These are phyloP conservation scores for Diutina siamensis DNA, from an alignment of 1,139 yeast species.

Conservation along the genomic window DNA sequence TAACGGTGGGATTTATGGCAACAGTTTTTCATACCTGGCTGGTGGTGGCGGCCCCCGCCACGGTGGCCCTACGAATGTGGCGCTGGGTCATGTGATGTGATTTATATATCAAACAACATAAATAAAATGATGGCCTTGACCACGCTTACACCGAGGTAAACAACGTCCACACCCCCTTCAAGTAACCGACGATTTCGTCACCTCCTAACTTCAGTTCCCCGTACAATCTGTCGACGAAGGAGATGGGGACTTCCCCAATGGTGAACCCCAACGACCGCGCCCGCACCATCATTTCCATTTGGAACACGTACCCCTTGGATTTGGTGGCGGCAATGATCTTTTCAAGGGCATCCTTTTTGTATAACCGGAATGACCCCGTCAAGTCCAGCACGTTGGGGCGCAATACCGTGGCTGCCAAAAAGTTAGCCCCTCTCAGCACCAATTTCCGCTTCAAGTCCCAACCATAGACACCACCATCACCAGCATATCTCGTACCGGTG, in stretches of 20 bases:
- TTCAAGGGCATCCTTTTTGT: slow-evolving; percentile 58
- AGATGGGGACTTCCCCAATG: slow-evolving; percentile 73
- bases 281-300: slow-evolving; percentile 85
- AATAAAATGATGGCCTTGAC: background rate
- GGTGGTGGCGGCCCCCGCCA: background rate
- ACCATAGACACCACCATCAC: slow-evolving; percentile 76
- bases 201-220: slow-evolving; percentile 80
- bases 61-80: background rate
- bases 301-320: slow-evolving; percentile 78
- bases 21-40: background rate
- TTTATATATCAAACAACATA: no score
- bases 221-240: slow-evolving; percentile 69
- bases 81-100: background rate
- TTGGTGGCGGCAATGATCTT: slow-evolving; percentile 59
- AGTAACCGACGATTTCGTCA: slow-evolving; percentile 68
- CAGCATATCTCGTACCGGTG: slow-evolving; percentile 78
- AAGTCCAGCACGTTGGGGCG: slow-evolving; percentile 68
- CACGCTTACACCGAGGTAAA: slow-evolving; percentile 46
- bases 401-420: slow-evolving; percentile 59
- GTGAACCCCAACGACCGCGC: slow-evolving; percentile 62
- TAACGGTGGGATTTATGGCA: background rate
- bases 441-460: slow-evolving; percentile 79
- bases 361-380: slow-evolving; percentile 71
- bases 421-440: slow-evolving; percentile 74
- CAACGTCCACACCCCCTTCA: slow-evolving; percentile 64